Evolutionary conservation across 2,329 filamentous ascomycete genomes (phyloP), one percentile per base, ranked within the genome.

Genomic region (Tolypocladium guangdongense): DNA sequence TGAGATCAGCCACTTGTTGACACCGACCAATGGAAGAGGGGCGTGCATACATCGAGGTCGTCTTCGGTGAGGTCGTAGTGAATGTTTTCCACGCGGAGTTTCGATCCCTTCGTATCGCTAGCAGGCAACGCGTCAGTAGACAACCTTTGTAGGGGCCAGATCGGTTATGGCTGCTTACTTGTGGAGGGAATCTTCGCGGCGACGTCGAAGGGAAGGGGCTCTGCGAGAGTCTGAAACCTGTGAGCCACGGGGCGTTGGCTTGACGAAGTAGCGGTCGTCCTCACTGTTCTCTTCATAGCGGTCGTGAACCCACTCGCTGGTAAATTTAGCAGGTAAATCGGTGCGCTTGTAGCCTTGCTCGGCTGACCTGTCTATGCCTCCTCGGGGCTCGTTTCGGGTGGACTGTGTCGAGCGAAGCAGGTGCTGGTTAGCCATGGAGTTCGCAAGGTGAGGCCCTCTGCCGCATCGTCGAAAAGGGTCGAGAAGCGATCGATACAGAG

Each of bases 291-390:
- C 88, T 68, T 93, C 88, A 68, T 83, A 95, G 67, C 84, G 88
- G 73, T 95, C 89, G 69, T 96, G 91, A 62, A 96, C 89, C 91
- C 91, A 96, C 76, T 95, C 90, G 66, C 89, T 89, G 58, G 27
- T 52, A 5, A 16, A 30, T 36, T 54, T 27, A 45, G 38, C 45
- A 52, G 62, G 70, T 56, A 69, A 7, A 14, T 33, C 27, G 27
- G 27, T 14, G 27, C 43, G 18, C 43, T 20, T 14, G 18, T 14
- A 10, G 27, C 10, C 18, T 8, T 30, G 43, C 27, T 20, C 27
- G 27, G 43, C 81, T 57, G 70, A 90, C 86, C 81, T 82, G 69
- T 90, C 85, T 63, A 89, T 74, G 68, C 86, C 84, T 20, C 27
- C 43, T 71, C 82, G 78, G 57, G 77, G 75, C 56, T 86, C 82